Base-by-base conservation (phyloP, 1,139 yeast species). In the Yamadazyma diospyri region DNA sequence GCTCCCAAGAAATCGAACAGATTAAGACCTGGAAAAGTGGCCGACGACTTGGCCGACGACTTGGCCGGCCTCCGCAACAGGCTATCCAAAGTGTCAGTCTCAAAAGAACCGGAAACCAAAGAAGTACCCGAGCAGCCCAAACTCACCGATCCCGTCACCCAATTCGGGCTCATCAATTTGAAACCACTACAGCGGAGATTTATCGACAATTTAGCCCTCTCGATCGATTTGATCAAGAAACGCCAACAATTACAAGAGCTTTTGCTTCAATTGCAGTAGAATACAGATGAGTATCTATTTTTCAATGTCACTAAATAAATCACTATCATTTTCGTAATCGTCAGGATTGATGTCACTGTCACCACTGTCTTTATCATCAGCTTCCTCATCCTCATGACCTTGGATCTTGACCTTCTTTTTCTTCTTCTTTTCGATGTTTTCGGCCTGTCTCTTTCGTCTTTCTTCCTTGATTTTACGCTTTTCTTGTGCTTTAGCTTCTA, bases 401-500 rank as follows among this genome's bases (percentile, higher is more conserved):
- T 9, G 8, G 16, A 50, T 59, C n/a, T 44, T 61, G 8, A 63
- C 74, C 37, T 62, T 76, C 50, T 71, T 80, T 28, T 79, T 88
- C 43, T 78, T 76, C 71, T 89, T 89, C 42, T 74, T 78, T 30
- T 79, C 73, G 35, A 89, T 84, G 50, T 88, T 86, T 33, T 73
- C 88, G 48, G 78, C 80, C 60, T 89, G 97, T 48, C 74, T 79
- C 47, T 78, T 76, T 57, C 85, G 76, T 64, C 97, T 76, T 50
- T 77, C 72, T 16, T 74, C 82, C 61, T 80, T 85, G 46, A 81
- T 60, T 50, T 72, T 73, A 50, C 71, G 69, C 55, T 75, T 76
- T 41, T 67, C 67, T 28, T 75, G 74, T 55, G 88, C 96, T 50
- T 65, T 72, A 59, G 74, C 72, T 42, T 86, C 94, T 48, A 87